phyloP scores from a whole-genome alignment of 78 protist genomes.

The Dictyostelium citrinum region DNA sequence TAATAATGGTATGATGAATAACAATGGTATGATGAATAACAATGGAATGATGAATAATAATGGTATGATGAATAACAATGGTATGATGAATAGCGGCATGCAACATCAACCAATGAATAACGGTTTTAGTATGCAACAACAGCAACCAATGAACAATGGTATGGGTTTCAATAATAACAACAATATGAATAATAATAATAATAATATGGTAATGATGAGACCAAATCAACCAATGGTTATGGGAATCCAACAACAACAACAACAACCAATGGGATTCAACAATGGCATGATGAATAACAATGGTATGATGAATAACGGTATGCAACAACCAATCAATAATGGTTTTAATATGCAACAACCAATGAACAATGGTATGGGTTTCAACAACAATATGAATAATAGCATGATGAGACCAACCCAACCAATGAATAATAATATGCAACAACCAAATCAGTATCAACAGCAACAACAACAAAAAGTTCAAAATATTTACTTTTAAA shows the following conservation, averaged over 20 bases:
- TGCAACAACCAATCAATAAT: not conserved
- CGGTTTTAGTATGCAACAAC: not conserved
- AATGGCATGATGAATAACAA: too few species aligned
- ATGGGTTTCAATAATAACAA: not conserved
- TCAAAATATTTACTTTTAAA: conserved; percentile 29
- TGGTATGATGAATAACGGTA: not conserved
- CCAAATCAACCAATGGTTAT: not conserved
- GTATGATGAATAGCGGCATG: not conserved
- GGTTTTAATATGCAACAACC: not conserved
- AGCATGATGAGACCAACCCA: not conserved
- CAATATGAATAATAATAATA: not conserved
- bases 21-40: not conserved
- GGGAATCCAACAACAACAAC: not conserved
- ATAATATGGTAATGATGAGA: too few species aligned
- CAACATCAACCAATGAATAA: not conserved
- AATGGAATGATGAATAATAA: not conserved
- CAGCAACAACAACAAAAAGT: not conserved
- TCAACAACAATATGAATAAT: not conserved
- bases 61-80: not conserved
- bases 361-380: not conserved
- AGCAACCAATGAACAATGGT: not conserved
- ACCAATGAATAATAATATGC: conserved; percentile 14
- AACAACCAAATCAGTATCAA: conserved; percentile 11
- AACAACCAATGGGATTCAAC: not conserved
- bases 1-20: not conserved